Percentiles rank a stretch among this genome's conserved stretches.
Evolutionary conservation across 179 eudicot genomes (phyloP).

Genomic region (Carnegiea gigantea): DNA sequence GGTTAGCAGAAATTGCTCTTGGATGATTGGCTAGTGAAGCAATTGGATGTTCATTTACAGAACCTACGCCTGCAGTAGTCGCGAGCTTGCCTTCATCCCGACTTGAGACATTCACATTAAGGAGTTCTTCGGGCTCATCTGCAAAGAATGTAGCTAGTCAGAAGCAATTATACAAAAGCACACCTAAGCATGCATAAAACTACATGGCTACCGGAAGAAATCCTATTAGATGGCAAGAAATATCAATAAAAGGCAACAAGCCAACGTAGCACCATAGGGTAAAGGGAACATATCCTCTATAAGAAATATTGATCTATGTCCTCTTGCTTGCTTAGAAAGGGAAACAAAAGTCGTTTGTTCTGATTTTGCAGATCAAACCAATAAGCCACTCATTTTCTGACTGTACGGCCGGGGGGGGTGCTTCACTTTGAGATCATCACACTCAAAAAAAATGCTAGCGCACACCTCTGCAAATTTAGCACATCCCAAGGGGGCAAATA

Average conservation of each 20-base stretch:
- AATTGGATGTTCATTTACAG: slow-evolving; percentile 24
- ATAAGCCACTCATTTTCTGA: too few relatives aligned
- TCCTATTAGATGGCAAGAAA: background rate
- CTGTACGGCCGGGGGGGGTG: background rate
- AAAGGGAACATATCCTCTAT: background rate
- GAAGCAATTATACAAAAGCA: background rate
- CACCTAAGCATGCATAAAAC: background rate
- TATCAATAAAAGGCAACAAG: background rate
- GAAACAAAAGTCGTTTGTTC: background rate
- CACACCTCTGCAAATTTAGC: background rate
- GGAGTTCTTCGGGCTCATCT: slow-evolving; percentile 49
- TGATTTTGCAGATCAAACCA: background rate
- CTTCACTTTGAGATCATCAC: background rate
- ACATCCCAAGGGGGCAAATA: background rate
- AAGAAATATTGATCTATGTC: background rate
- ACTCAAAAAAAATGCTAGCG: background rate
- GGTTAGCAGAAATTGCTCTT: slow-evolving; percentile 26
- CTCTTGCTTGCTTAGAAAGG: background rate
- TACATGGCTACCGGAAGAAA: background rate
- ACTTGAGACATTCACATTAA: slow-evolving; percentile 25
- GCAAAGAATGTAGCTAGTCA: slow-evolving; percentile 22
- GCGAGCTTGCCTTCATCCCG: slow-evolving; percentile 49
- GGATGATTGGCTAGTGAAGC: slow-evolving; percentile 24
- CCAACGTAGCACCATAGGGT: background rate
- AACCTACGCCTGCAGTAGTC: slow-evolving; percentile 25